Percentiles rank a stretch among this genome's conserved stretches.
phyloP scores from a whole-genome alignment of 1,284 basidiomycete genomes.

The Lignosus rhinocerotis region DNA sequence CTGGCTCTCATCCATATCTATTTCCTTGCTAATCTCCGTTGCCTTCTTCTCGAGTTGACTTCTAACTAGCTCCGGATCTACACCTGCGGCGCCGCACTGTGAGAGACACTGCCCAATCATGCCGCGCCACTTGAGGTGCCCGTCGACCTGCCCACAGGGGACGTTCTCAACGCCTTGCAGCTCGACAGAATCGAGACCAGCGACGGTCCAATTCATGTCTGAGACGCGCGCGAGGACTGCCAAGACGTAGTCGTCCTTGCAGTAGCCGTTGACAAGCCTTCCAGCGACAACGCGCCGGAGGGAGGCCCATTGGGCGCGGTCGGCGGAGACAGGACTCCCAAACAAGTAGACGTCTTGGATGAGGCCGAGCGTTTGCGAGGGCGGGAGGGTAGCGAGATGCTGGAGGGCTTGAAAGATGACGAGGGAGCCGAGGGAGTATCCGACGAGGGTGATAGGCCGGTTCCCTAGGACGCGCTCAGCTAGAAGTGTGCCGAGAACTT shows the following conservation, averaged over 20 bases:
- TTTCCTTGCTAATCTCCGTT: conserved; percentile 24
- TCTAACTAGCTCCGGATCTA: conserved; percentile 37
- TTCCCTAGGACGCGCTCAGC: conserved; percentile 53
- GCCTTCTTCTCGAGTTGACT: conserved; percentile 32
- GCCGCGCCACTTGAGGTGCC: conserved; percentile 56
- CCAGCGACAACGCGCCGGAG: conserved; percentile 68
- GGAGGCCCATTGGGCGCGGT: conserved; percentile 58
- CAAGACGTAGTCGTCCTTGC: conserved; percentile 72
- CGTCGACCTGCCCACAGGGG: conserved; percentile 51
- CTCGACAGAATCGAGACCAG: conserved; percentile 64
- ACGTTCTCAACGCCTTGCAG: conserved; percentile 75
- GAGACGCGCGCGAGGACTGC: conserved; percentile 72
- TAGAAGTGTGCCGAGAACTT: conserved; percentile 55
- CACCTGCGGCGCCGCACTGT: conserved; percentile 41
- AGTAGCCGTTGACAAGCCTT: conserved; percentile 73
- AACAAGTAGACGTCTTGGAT: conserved; percentile 79
- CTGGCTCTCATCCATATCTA: conserved; percentile 27
- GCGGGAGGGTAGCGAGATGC: conserved; percentile 40
- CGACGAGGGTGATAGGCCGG: conserved; percentile 55
- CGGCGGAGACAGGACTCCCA: conserved; percentile 65
- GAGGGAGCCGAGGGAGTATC: conserved; percentile 56
- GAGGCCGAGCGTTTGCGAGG: conserved; percentile 47
- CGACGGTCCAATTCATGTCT: conserved; percentile 64
- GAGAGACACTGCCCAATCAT: conserved; percentile 49
- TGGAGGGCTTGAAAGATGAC: conserved; percentile 54